phyloP scores from a whole-genome alignment of 2,329 filamentous ascomycete species.

The Botryotinia convoluta region DNA sequence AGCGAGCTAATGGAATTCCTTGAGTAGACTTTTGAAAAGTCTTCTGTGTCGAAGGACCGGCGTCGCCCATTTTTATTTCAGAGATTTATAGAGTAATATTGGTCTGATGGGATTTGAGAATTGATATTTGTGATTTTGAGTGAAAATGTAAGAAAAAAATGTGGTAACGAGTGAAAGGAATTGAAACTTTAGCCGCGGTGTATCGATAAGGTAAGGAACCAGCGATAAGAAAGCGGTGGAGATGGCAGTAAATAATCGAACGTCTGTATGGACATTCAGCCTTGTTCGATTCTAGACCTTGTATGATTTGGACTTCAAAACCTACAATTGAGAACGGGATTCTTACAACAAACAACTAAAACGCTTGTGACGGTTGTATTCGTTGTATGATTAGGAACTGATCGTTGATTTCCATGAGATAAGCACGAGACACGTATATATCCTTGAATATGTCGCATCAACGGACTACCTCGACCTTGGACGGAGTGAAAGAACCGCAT shows the following conservation, averaged over 20 bases:
- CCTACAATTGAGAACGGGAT: neutral
- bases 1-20: slow-evolving; percentile 42
- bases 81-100: neutral
- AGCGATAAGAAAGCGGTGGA: slow-evolving; percentile 24
- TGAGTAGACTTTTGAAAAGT: neutral
- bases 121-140: neutral
- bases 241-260: neutral
- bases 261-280: neutral
- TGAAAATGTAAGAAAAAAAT: neutral
- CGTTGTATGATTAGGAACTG: too few relatives aligned
- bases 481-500: slow-evolving; percentile 67
- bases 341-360: neutral
- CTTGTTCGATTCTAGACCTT: slow-evolving; percentile 1
- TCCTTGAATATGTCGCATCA: slow-evolving; percentile 36
- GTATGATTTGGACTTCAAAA: neutral
- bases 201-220: neutral
- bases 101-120: neutral
- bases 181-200: slow-evolving; percentile 1
- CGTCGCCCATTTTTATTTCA: neutral
- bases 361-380: neutral
- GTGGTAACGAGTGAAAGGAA: neutral
- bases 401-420: neutral
- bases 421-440: neutral
- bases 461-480: slow-evolving; percentile 33
- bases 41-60: neutral